phyloP scores from a whole-genome alignment of 306 rosid genomes.

The Hylodesmum podocarpum region DNA sequence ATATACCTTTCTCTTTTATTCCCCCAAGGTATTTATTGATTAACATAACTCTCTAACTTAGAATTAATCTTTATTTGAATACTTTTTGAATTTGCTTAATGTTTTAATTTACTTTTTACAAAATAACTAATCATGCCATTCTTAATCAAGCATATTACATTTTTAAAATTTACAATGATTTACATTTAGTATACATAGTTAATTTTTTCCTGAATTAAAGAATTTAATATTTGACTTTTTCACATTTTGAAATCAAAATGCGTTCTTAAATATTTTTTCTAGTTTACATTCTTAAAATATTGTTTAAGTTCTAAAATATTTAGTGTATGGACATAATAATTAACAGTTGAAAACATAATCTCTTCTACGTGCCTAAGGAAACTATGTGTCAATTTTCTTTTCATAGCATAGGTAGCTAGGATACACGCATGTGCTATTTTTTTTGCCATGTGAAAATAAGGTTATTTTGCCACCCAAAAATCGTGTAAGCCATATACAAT shows the following conservation, averaged over 20 bases:
- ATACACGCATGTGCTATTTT: neutral
- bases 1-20: neutral
- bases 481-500: neutral
- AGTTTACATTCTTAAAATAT: neutral
- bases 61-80: neutral
- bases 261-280: neutral
- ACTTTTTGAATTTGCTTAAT: neutral
- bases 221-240: neutral
- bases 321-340: neutral
- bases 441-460: neutral
- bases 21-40: neutral
- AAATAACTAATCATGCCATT: neutral
- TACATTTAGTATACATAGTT: neutral
- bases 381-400: neutral
- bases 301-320: neutral
- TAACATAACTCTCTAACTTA: neutral
- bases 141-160: neutral
- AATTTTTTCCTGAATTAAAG: neutral
- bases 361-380: neutral
- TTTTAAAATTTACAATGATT: neutral
- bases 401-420: neutral
- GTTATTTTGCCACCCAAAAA: conserved; percentile 9
- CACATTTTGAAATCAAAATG: neutral
- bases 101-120: neutral
- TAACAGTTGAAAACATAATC: neutral